Evolutionary conservation across 2,329 filamentous ascomycete species (phyloP).

Genomic region (Huntiella abstrusa): DNA sequence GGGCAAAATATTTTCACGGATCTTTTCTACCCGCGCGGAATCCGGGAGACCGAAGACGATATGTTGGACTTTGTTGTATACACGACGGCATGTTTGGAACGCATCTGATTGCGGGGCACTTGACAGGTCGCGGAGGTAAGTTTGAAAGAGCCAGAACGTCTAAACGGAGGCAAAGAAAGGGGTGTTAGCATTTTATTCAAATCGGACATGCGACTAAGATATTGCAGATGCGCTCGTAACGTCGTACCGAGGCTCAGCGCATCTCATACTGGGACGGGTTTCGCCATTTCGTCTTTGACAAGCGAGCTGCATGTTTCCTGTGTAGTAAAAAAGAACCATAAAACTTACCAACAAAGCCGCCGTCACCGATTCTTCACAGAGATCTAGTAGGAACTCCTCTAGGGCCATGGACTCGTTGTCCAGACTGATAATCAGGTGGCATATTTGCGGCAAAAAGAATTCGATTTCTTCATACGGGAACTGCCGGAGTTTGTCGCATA

Average conservation of each 20-base stretch:
- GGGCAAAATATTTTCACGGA: slow-evolving; percentile 63
- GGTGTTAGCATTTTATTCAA: too few relatives aligned
- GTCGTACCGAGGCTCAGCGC: too few relatives aligned
- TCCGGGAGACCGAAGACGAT: slow-evolving; percentile 69
- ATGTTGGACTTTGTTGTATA: slow-evolving; percentile 78
- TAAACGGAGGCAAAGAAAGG: slow-evolving; percentile 18
- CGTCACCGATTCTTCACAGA: slow-evolving; percentile 76
- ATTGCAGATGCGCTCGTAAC: background rate
- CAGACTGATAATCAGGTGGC: slow-evolving; percentile 71
- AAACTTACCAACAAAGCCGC: slow-evolving; percentile 58
- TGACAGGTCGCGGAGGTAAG: slow-evolving; percentile 65
- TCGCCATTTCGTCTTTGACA: background rate
- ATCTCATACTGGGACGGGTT: too few relatives aligned
- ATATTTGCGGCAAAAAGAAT: slow-evolving; percentile 78
- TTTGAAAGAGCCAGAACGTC: slow-evolving; percentile 86
- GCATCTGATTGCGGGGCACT: slow-evolving; percentile 54
- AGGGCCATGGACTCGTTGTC: slow-evolving; percentile 84
- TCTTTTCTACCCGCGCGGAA: slow-evolving; percentile 48
- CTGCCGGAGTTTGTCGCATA: slow-evolving; percentile 74
- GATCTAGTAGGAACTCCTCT: slow-evolving; percentile 70
- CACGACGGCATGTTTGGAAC: slow-evolving; percentile 64
- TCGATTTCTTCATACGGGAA: slow-evolving; percentile 85
- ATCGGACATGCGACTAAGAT: slow-evolving; percentile 1
- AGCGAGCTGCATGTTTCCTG: background rate
- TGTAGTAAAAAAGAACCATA: background rate